phyloP scores from a whole-genome alignment of 2,329 filamentous ascomycete species.

The Eurotiales sp. region DNA sequence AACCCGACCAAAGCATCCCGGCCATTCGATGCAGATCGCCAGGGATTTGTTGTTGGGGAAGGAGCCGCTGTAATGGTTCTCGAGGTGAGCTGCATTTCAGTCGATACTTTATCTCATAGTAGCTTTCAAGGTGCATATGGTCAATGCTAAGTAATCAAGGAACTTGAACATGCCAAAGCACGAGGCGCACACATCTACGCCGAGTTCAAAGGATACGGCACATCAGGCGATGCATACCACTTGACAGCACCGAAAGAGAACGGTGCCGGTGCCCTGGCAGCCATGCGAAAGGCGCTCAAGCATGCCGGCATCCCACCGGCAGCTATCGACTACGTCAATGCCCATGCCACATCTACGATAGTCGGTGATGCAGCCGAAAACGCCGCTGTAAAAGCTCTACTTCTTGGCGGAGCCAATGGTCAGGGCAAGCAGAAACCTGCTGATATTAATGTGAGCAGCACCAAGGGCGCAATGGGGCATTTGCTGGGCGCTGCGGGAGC shows the following conservation, averaged over 20 bases:
- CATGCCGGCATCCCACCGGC: constrained; percentile 66
- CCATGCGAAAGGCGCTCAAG: constrained; percentile 80
- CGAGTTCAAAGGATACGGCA: constrained; percentile 83
- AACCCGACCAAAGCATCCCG: constrained; percentile 68
- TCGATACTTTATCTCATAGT: constrained; percentile 5
- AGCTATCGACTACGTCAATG: constrained; percentile 86
- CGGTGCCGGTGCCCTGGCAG: constrained; percentile 73
- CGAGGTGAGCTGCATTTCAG: constrained; percentile 50
- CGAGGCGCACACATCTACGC: constrained; percentile 82
- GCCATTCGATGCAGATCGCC: constrained; percentile 76
- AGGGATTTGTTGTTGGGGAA: constrained; percentile 90
- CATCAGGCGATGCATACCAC: constrained; percentile 86
- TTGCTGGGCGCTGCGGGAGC: constrained; percentile 87
- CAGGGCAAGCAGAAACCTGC: constrained; percentile 48
- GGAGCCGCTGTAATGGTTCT: constrained; percentile 84
- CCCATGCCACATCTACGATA: constrained; percentile 84
- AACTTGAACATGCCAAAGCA: constrained; percentile 78
- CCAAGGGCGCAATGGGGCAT: constrained; percentile 90
- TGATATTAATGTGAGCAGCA: constrained; percentile 81
- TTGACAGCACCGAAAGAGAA: constrained; percentile 86
- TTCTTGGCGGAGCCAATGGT: constrained; percentile 66
- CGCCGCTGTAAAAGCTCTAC: constrained; percentile 70
- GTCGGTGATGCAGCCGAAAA: constrained; percentile 89
- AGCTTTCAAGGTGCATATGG: no score
- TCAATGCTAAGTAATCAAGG: no score